A percentile compares a stretch with the other conserved stretches of the same genome.
These are phyloP conservation scores for Zhuliangozyma parablackwelliae DNA, from an alignment of 1,139 yeast genomes.

Conservation along the genomic window DNA sequence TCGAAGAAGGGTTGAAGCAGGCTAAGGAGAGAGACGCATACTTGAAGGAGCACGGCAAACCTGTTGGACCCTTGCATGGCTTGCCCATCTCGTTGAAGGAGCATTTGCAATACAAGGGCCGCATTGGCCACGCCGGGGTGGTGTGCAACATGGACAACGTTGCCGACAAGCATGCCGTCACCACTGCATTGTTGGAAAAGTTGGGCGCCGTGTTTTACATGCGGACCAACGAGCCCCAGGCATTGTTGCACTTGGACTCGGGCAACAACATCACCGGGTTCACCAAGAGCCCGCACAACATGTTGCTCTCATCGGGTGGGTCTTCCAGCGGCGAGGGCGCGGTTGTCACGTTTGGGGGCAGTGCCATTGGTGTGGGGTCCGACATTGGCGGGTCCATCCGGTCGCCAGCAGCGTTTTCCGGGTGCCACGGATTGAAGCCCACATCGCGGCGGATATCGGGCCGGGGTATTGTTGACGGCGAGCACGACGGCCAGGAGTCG, in stretches of 20 bases:
- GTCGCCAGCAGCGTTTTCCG: conserved; percentile 46
- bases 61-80: conserved; percentile 34
- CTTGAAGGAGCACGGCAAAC: conserved; percentile 19
- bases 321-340: conserved; percentile 38
- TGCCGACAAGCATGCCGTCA: conserved; percentile 28
- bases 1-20: conserved; percentile 26
- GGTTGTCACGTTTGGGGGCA: conserved; percentile 32
- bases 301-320: conserved; percentile 31
- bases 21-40: conserved; percentile 28
- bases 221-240: conserved; percentile 32
- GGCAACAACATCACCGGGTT: conserved; percentile 30
- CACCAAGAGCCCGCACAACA: conserved; percentile 29
- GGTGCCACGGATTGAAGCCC: conserved; percentile 65
- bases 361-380: conserved; percentile 50
- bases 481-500: conserved; percentile 55
- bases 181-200: conserved; percentile 21
- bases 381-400: conserved; percentile 61
- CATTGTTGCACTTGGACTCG: conserved; percentile 39
- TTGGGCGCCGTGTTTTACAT: conserved; percentile 33
- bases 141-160: conserved; percentile 51
- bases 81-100: conserved; percentile 42
- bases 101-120: conserved; percentile 57
- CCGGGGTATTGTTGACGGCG: conserved; percentile 49
- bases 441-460: conserved; percentile 56
- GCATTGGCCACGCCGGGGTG: conserved; percentile 58